Percentiles rank a stretch among this genome's conserved stretches.
Conservation (phyloP, 2,329 filamentous ascomycete species). For the Cryphonectria carpinicola region DNA sequence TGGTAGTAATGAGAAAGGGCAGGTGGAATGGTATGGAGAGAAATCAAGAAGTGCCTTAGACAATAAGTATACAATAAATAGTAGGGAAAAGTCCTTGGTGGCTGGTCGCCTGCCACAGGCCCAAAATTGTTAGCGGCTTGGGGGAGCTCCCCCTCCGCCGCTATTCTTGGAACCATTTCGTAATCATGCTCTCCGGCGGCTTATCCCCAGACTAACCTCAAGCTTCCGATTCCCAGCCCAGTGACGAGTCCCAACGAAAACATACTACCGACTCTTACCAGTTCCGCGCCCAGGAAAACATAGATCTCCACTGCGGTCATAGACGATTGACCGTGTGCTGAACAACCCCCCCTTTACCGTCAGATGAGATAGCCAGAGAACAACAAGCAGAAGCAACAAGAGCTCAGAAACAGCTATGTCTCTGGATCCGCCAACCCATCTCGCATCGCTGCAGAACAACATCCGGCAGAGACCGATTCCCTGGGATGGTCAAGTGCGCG, state of each 20-base stretch:
- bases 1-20: not conserved
- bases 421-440: conserved; percentile 87
- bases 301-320: not conserved
- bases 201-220: not conserved
- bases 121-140: conserved; percentile 18
- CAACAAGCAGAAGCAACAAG: not conserved
- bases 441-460: conserved; percentile 87
- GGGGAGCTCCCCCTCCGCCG: conserved; percentile 4
- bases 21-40: not conserved
- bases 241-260: not conserved
- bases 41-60: not conserved
- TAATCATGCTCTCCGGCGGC: conserved; percentile 20
- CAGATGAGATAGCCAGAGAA: not conserved
- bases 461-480: conserved; percentile 94
- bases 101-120: not conserved
- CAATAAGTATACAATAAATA: not conserved
- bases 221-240: not conserved
- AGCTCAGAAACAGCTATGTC: conserved; percentile 64
- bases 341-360: not conserved
- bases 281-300: not conserved
- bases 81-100: not conserved
- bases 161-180: conserved; percentile 23
- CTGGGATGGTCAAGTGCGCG: conserved; percentile 95
- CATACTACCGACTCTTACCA: not conserved
- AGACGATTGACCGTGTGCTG: not conserved